Evolutionary conservation across 164 flowering plant species (phyloP), one percentile per base, ranked within the genome.

Genomic region (Santalum album): DNA sequence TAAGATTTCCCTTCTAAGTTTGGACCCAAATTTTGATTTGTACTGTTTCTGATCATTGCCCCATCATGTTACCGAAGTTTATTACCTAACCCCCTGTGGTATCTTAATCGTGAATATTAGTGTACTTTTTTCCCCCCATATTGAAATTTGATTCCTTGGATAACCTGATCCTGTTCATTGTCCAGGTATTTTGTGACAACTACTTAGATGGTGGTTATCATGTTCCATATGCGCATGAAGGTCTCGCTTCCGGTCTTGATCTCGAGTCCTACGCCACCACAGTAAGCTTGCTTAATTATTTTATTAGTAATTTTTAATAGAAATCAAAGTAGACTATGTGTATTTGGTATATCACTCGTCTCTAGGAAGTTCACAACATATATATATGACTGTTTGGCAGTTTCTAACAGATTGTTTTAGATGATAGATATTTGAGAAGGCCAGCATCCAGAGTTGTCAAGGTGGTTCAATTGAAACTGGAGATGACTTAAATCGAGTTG

Each of bases 191-290:
- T 60, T 86, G 91, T 64, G 96, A 91, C 73, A 87, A 91, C 72
- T 87, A 87, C 64, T 75, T 91, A 53, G 95, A 91, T 75, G 96
- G 92, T 21, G 96, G 95, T 21, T 87, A 91, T 63, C 96, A 88
- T 75, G 96, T 88, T 6, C 95, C 95, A 27, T 92, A 81, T 75
- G 98, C 96, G 40, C 96, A 88, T 69, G 84, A 72, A 73, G 77
- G 78, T 64, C 89, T 86, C 56, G 89, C 94, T 40, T 84, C 90
- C 65, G 88, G 83, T 56, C 94, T 92, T 38, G 59, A 81, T 23
- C 87, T 88, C 46, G 80, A 83, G 7, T 79, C 96, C 23, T 92
- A 88, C 67, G 68, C 86, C 20, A 84, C 80, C 46, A 64, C 66
- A 14, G 96, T 91, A 86, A 54, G 86, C 25, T 60, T 27, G 23